Conservation (phyloP, 169 alveolate species). For the Ichthyophthirius multifiliis region DNA sequence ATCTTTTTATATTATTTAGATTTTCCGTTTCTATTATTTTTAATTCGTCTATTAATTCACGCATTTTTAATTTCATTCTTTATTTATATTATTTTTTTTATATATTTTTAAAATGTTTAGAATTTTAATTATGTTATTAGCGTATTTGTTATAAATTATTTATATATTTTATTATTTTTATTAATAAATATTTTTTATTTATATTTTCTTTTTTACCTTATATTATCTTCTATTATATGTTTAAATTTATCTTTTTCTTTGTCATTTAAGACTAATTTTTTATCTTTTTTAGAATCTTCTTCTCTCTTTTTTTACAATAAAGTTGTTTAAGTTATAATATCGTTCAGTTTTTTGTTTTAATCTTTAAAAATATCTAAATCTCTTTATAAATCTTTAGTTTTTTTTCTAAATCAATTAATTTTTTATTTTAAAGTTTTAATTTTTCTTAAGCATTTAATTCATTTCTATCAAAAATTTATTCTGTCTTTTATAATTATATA, state of each 20-base stretch:
- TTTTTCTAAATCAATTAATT: slow-evolving; percentile 1
- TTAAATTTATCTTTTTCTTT: slow-evolving; percentile 21
- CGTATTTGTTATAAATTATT: too few relatives aligned
- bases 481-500: not conserved
- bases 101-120: too few relatives aligned
- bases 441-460: not conserved
- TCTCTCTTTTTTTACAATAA: not conserved
- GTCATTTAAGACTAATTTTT: not conserved
- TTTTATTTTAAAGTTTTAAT: not conserved
- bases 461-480: not conserved
- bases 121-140: too few relatives aligned
- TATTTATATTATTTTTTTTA: too few relatives aligned
- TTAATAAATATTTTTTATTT: too few relatives aligned
- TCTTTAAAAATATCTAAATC: slow-evolving; percentile 15
- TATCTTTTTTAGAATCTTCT: slow-evolving; percentile 8
- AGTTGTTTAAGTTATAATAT: not conserved
- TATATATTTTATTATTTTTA: too few relatives aligned
- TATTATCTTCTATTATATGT: slow-evolving; percentile 12
- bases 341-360: not conserved
- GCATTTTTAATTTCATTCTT: slow-evolving; percentile 21
- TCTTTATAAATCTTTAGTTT: not conserved
- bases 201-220: too few relatives aligned
- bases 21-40: slow-evolving; percentile 24
- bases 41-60: not conserved
- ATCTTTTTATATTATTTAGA: slow-evolving; percentile 16